Percentiles rank a stretch among this genome's conserved stretches.
Evolutionary conservation across 495 filamentous ascomycete species (phyloP).

Genomic region (Penicillium maclennaniae): DNA sequence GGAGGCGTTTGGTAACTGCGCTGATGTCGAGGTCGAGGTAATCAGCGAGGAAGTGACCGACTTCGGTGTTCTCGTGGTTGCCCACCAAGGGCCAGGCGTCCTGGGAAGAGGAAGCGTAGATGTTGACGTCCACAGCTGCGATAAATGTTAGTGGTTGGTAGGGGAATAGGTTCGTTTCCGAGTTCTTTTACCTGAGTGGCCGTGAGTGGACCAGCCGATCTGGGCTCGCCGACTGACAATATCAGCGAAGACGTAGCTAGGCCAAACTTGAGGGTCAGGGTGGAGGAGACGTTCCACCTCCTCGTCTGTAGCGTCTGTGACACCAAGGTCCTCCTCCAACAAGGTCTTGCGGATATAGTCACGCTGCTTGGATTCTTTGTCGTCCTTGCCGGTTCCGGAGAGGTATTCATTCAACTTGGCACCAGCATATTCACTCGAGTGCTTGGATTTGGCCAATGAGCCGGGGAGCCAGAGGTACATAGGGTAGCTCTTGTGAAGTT

Average conservation of each 20-base stretch:
- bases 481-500: slow-evolving; percentile 62
- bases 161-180: background rate
- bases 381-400: slow-evolving; percentile 20
- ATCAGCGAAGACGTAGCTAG: slow-evolving; percentile 66
- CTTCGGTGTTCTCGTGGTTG: slow-evolving; percentile 92
- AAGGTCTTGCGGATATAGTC: slow-evolving; percentile 58
- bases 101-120: slow-evolving; percentile 63
- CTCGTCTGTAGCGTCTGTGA: slow-evolving; percentile 64
- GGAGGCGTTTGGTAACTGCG: slow-evolving; percentile 68
- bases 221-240: slow-evolving; percentile 85
- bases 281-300: slow-evolving; percentile 68
- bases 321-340: slow-evolving; percentile 65
- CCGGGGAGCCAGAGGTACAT: slow-evolving; percentile 84
- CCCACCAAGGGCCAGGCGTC: slow-evolving; percentile 56
- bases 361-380: slow-evolving; percentile 23
- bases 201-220: slow-evolving; percentile 88
- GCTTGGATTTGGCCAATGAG: slow-evolving; percentile 74
- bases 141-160: slow-evolving; percentile 16
- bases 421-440: slow-evolving; percentile 69
- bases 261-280: slow-evolving; percentile 35
- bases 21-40: slow-evolving; percentile 81
- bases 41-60: slow-evolving; percentile 72
- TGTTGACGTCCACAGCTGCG: slow-evolving; percentile 78
- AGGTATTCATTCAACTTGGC: slow-evolving; percentile 56
- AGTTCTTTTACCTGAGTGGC: slow-evolving; percentile 60